These are phyloP conservation scores for Claviceps spartinae DNA, from an alignment of 2,329 filamentous ascomycete species.

Conservation along the genomic window DNA sequence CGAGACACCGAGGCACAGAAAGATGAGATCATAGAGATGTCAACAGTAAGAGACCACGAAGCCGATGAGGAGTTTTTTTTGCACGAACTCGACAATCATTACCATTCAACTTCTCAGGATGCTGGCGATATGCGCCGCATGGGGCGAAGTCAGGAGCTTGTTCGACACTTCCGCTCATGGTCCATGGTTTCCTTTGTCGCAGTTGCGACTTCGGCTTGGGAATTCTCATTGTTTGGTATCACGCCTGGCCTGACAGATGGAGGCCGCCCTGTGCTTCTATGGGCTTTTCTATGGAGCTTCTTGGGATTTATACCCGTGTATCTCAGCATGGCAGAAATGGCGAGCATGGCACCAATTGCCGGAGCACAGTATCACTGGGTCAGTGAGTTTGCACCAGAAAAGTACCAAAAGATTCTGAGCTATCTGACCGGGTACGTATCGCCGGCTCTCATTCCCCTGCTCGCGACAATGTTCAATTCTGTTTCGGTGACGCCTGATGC, in stretches of 20 bases:
- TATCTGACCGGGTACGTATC: slow-evolving; percentile 3
- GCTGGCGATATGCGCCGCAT: slow-evolving; percentile 5
- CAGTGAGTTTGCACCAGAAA: slow-evolving; percentile 6
- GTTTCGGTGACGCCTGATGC: too few species aligned
- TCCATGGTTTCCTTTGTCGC: slow-evolving; percentile 5
- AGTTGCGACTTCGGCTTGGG: slow-evolving; percentile 2
- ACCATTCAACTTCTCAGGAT: slow-evolving; percentile 3
- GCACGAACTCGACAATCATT: not conserved
- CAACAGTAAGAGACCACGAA: not conserved
- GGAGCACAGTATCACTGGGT: slow-evolving; percentile 11
- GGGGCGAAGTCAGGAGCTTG: slow-evolving; percentile 4
- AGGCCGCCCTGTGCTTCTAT: slow-evolving; percentile 2
- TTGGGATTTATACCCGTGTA: slow-evolving; percentile 4
- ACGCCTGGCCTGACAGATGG: slow-evolving; percentile 2
- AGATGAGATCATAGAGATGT: not conserved
- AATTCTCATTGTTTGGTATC: slow-evolving; percentile 1
- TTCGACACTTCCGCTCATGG: slow-evolving; percentile 3
- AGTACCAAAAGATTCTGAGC: slow-evolving; percentile 2
- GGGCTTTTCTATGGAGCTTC: slow-evolving; percentile 2
- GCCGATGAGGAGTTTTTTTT: not conserved
- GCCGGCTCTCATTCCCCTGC: not conserved
- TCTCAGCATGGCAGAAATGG: slow-evolving; percentile 9
- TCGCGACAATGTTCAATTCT: not conserved
- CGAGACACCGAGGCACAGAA: not conserved
- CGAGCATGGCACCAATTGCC: slow-evolving; percentile 10